Conservation (phyloP, 768 basidiomycete genomes). For the Amanita inopinata region DNA sequence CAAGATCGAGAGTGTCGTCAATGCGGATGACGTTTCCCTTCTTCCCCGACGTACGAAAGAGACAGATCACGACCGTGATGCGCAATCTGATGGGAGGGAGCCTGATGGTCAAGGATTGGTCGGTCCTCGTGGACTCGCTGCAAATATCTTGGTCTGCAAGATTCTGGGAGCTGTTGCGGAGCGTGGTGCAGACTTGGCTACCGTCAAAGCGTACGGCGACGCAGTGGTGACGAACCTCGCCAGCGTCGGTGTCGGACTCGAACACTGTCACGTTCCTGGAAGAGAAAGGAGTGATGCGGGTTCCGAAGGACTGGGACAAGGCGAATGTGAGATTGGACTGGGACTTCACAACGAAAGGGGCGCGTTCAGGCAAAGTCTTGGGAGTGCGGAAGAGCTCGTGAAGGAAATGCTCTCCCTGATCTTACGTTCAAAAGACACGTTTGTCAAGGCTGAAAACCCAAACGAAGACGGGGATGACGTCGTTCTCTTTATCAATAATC, state of each 20-base stretch:
- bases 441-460: conserved; percentile 13
- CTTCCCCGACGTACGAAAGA: conserved; percentile 14
- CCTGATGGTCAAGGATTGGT: conserved; percentile 20
- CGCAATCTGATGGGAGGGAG: too few species aligned
- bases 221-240: conserved; percentile 22
- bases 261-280: conserved; percentile 52
- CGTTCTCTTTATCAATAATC: conserved; percentile 44
- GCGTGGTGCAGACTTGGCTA: conserved; percentile 23
- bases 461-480: conserved; percentile 35
- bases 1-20: conserved; percentile 35
- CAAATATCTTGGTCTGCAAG: conserved; percentile 45
- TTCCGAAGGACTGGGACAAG: conserved; percentile 13
- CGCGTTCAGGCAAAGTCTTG: conserved; percentile 25
- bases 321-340: conserved; percentile 38
- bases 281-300: conserved; percentile 15
- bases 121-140: conserved; percentile 39
- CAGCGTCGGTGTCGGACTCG: conserved; percentile 34
- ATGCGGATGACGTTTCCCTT: conserved; percentile 48
- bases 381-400: conserved; percentile 21
- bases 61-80: background rate
- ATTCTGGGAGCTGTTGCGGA: conserved; percentile 42
- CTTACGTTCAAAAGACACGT: conserved; percentile 26
- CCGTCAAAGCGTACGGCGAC: conserved; percentile 25
- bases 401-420: conserved; percentile 23
- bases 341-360: conserved; percentile 52